Conservation (phyloP, 192 early-diverging fungal species). For the Coemansia sp. region DNA sequence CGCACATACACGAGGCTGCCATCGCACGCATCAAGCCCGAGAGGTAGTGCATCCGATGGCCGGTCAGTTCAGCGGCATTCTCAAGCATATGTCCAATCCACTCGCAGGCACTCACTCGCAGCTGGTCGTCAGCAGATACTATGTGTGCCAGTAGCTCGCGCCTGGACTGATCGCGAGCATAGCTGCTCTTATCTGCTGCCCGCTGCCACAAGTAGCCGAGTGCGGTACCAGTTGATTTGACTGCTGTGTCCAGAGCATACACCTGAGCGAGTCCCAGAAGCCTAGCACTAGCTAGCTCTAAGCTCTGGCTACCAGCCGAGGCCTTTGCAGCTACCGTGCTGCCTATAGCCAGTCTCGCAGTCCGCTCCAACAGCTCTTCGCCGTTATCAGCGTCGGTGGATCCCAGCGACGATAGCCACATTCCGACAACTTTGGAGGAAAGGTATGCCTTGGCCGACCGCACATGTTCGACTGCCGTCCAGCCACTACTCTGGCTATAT, state of each 20-base stretch:
- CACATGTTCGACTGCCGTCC: neutral
- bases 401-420: slow-evolving; percentile 23
- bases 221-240: neutral
- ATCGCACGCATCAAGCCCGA: slow-evolving; percentile 15
- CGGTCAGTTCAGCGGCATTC: neutral
- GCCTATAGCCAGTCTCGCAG: slow-evolving; percentile 3
- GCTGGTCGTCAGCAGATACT: slow-evolving; percentile 7
- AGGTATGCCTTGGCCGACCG: neutral
- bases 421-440: slow-evolving; percentile 7
- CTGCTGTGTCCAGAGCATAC: neutral
- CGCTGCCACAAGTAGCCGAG: slow-evolving; percentile 13
- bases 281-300: neutral
- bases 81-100: slow-evolving; percentile 11
- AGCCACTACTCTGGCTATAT: neutral
- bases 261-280: slow-evolving; percentile 6
- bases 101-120: slow-evolving; percentile 12
- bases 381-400: neutral
- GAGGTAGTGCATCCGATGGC: neutral
- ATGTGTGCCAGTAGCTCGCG: slow-evolving; percentile 25
- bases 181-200: neutral
- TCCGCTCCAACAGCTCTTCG: slow-evolving; percentile 9
- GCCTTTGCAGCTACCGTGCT: neutral
- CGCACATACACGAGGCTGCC: neutral
- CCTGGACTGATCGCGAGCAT: neutral
- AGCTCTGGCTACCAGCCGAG: neutral